phyloP scores from a whole-genome alignment of 208 protist species.

The Borovskyia barvae region DNA sequence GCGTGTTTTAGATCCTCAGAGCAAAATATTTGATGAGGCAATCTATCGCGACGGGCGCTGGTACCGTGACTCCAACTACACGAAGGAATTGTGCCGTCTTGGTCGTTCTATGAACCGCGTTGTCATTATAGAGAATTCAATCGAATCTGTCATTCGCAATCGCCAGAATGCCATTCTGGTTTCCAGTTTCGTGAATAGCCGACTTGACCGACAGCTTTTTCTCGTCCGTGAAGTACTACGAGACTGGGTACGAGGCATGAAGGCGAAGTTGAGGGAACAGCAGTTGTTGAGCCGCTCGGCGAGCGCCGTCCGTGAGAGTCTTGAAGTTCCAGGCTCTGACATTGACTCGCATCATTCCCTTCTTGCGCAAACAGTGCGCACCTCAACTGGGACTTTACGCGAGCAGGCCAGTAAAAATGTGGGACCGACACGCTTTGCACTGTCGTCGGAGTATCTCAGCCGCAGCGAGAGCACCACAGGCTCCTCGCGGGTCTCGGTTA shows the following conservation, averaged over 20 bases:
- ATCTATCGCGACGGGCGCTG: slow-evolving; percentile 88
- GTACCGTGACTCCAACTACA: slow-evolving; percentile 83
- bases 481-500: no score
- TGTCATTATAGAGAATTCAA: slow-evolving; percentile 91
- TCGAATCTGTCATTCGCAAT: slow-evolving; percentile 80
- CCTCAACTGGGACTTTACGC: no score
- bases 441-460: no score
- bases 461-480: no score
- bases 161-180: slow-evolving; percentile 81
- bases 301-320: not conserved
- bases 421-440: no score
- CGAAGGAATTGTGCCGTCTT: slow-evolving; percentile 83
- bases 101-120: slow-evolving; percentile 68
- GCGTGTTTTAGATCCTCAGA: slow-evolving; percentile 63
- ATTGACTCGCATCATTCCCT: no score
- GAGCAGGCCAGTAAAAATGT: no score
- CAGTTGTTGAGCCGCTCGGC: not conserved
- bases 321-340: no score
- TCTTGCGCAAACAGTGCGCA: no score
- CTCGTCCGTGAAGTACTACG: slow-evolving; percentile 62
- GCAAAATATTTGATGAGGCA: slow-evolving; percentile 69
- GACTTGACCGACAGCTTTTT: slow-evolving; percentile 66
- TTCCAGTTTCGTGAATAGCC: slow-evolving; percentile 79
- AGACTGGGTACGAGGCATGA: slow-evolving; percentile 59
- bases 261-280: slow-evolving; percentile 11